Base-by-base conservation (phyloP, 345 rosid species). In the Noccaea bulbosa region DNA sequence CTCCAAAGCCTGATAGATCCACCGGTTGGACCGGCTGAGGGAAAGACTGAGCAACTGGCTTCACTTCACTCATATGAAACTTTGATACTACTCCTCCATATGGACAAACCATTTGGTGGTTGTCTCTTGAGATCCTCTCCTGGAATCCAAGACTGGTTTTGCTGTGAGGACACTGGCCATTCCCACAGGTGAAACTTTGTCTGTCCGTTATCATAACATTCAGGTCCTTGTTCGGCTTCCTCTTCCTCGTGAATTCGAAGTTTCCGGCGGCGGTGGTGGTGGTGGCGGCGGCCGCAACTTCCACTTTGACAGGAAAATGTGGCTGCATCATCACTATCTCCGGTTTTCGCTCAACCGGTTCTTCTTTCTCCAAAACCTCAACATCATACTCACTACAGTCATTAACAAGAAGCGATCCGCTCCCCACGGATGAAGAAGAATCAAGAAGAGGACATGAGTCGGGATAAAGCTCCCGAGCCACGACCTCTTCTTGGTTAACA, bases 361-460 rank as follows among this genome's bases (percentile, higher is more conserved):
- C 88, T 50, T 81, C 85, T 7, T 80, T 83, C 11, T 66, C 77
- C 11, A 55, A 79, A 5, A 82, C 81, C 57, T 89, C 92, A 53
- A 89, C 96, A 77, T 89, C 91, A 67, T 87, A 89, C 49, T 87
- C 96, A 11, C 91, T 84, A 46, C 77, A 27, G 61, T 89, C 89
- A 54, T 80, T 75, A 20, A 81, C 57, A 34, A 84, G 56, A 27
- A 79, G 81, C 5, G 88, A 80, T n/a, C 88, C 85, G 71, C 78
- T 81, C n/a, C 83, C 90, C 30, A 81, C 50, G 3, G 78, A 75
- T 9, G 79, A 72, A 15, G 65, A 33, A n/a, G 63, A 60, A 24
- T 27, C 30, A 27, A 75, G 24, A 59, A 75, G 80, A 39, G 77
- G 85, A 67, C 86, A 85, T 50, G 76, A 76, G 63, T 74, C 87